phyloP scores from a whole-genome alignment of 805 yeast genomes.

The Hanseniaspora lindneri region DNA sequence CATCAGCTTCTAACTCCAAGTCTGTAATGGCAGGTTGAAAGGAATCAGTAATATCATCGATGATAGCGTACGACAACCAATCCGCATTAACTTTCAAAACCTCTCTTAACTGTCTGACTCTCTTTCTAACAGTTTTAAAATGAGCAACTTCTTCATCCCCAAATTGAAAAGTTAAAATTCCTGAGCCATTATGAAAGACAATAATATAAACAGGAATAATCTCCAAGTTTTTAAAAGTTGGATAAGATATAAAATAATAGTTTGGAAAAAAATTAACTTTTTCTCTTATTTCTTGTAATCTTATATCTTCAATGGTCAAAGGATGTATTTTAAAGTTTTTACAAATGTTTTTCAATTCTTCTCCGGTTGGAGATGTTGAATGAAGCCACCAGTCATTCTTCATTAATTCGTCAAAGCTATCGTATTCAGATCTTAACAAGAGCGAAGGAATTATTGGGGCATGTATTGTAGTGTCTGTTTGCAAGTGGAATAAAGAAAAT shows the following conservation, averaged over 20 bases:
- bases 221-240: slow-evolving; percentile 80
- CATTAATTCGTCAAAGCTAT: slow-evolving; percentile 57
- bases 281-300: slow-evolving; percentile 94
- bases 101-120: slow-evolving; percentile 68
- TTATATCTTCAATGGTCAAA: slow-evolving; percentile 90
- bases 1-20: slow-evolving; percentile 69
- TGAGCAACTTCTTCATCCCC: slow-evolving; percentile 44
- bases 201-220: slow-evolving; percentile 68
- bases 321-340: slow-evolving; percentile 97
- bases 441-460: slow-evolving; percentile 77
- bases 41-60: slow-evolving; percentile 76
- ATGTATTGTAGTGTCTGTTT: slow-evolving; percentile 76
- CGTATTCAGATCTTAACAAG: slow-evolving; percentile 41
- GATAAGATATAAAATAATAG: slow-evolving; percentile 93
- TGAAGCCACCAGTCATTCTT: slow-evolving; percentile 88
- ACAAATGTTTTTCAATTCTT: slow-evolving; percentile 82
- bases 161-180: slow-evolving; percentile 58
- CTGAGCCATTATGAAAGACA: slow-evolving; percentile 45
- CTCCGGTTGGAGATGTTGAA: slow-evolving; percentile 85
- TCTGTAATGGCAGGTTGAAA: slow-evolving; percentile 72
- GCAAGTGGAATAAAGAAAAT: slow-evolving; percentile 72
- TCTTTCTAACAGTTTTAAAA: slow-evolving; percentile 67
- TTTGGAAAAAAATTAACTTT: slow-evolving; percentile 84
- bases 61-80: slow-evolving; percentile 71
- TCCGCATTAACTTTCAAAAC: slow-evolving; percentile 68